Base-by-base conservation (phyloP, 768 basidiomycete species). In the Lentinula boryana region DNA sequence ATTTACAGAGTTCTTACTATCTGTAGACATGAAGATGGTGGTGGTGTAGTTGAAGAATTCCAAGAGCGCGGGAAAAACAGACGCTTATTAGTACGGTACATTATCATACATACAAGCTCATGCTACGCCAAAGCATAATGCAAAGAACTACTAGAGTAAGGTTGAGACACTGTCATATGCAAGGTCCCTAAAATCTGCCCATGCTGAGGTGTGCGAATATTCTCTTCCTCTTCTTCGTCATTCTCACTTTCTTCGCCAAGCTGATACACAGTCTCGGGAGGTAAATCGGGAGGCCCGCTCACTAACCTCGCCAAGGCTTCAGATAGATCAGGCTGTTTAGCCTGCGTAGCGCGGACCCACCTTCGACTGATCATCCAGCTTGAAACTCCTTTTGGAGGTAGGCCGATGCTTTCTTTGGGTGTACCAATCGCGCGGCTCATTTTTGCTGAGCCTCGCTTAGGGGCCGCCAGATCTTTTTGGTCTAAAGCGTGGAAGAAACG, bases 341-440 rank as follows among this genome's bases (percentile, higher is more conserved):
- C 64, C 62, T 72, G 74, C 54, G 80, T 72, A 44, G 69, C 65
- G 33, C 72, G 72, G 54, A 84, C 63, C 89, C 89, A 91, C 18
- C 80, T 72, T 66, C 78, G 78, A 70, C 88, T 90, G 63, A 91
- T 76, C 89, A 91, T 91, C 89, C 89, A 91, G 18, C 77, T 75
- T 5, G 84, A 77, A 8, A 86, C 77, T 1, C 86, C 87, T 61
- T 76, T 74, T 0, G 89, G 89, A 9, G 89, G 89, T 5, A 89
- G 72, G 33, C 74, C 63, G 3, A 84, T 68, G 4, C 77, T 81
- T 10, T 87, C 84, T 66, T 88, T 90, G 1, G 73, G 69, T 41
- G 78, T 75, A 0, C 88, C 89, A 16, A 68, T 65, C 23, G 72
- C 71, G 40, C 89, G 83, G 60, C 80, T 80, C 66, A 77, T 79